Evolutionary conservation across 768 basidiomycete species (phyloP).

Genomic region (Collybiopsis luxurians): DNA sequence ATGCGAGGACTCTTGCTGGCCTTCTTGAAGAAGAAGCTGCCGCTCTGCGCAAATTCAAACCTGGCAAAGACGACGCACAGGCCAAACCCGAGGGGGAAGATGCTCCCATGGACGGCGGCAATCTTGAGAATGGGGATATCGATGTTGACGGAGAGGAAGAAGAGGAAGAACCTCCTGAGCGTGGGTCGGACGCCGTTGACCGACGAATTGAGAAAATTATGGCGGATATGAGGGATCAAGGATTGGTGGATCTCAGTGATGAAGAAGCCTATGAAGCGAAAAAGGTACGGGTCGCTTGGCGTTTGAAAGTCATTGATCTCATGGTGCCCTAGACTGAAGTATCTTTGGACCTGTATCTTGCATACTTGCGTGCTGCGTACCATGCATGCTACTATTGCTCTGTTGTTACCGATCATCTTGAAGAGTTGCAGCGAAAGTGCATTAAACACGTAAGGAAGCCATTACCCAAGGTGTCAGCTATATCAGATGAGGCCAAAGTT

Average conservation of each 20-base stretch:
- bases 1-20: constrained; percentile 67
- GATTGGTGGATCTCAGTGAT: constrained; percentile 54
- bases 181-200: constrained; percentile 79
- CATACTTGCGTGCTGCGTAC: constrained; percentile 89
- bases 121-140: constrained; percentile 16
- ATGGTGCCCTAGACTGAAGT: constrained; percentile 58
- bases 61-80: constrained; percentile 18
- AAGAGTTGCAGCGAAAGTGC: constrained; percentile 95
- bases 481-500: constrained; percentile 37
- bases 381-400: constrained; percentile 98
- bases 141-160: constrained; percentile 34
- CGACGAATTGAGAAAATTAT: constrained; percentile 76
- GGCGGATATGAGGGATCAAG: constrained; percentile 66
- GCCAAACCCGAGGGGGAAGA: constrained; percentile 24
- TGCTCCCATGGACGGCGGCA: constrained; percentile 23
- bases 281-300: constrained; percentile 50
- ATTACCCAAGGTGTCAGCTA: constrained; percentile 53
- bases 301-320: constrained; percentile 13
- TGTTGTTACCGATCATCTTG: constrained; percentile 86
- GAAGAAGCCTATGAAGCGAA: constrained; percentile 65
- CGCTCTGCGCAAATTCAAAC: constrained; percentile 44
- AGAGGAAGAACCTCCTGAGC: constrained; percentile 54
- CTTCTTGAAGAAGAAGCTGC: constrained; percentile 73
- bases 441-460: constrained; percentile 86
- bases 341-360: constrained; percentile 88